Evolutionary conservation across 2,329 filamentous ascomycete genomes (phyloP).

Genomic region (Phoma sp.): DNA sequence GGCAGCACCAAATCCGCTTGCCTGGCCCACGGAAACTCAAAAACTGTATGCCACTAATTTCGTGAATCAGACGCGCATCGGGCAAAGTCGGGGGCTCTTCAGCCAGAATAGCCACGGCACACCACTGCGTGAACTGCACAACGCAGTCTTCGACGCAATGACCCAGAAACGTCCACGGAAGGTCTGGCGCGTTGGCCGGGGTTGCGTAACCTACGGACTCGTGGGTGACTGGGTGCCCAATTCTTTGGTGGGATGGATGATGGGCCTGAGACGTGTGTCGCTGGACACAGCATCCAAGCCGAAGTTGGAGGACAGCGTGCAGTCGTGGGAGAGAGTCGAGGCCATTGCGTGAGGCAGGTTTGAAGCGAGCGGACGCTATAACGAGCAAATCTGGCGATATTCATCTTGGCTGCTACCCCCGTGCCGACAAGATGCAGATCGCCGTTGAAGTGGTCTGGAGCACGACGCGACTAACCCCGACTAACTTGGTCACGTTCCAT

Average conservation of each 20-base stretch:
- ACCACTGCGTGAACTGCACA: conserved; percentile 78
- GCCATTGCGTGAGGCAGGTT: not conserved
- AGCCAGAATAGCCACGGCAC: conserved; percentile 64
- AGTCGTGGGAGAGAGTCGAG: conserved; percentile 50
- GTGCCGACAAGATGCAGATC: conserved; percentile 13
- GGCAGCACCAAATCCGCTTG: conserved; percentile 41
- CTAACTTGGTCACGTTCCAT: conserved; percentile 8
- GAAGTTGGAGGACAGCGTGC: conserved; percentile 53
- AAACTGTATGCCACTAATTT: conserved; percentile 48
- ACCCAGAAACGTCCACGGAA: conserved; percentile 65
- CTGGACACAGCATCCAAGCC: conserved; percentile 41
- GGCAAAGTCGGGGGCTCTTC: conserved; percentile 60
- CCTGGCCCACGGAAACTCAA: conserved; percentile 46
- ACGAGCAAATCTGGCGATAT: conserved; percentile 2
- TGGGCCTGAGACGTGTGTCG: conserved; percentile 72
- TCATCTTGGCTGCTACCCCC: conserved; percentile 8
- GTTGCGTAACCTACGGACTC: conserved; percentile 82
- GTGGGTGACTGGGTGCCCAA: conserved; percentile 82
- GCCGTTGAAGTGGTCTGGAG: conserved; percentile 8
- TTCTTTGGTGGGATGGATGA: conserved; percentile 84
- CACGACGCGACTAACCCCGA: conserved; percentile 7
- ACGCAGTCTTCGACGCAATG: conserved; percentile 88
- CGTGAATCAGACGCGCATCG: conserved; percentile 44
- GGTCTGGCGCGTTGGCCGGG: conserved; percentile 80
- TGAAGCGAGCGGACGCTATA: not conserved